These are phyloP conservation scores for Eucalyptus decipiens DNA, from an alignment of 345 rosid species.

Conservation along the genomic window DNA sequence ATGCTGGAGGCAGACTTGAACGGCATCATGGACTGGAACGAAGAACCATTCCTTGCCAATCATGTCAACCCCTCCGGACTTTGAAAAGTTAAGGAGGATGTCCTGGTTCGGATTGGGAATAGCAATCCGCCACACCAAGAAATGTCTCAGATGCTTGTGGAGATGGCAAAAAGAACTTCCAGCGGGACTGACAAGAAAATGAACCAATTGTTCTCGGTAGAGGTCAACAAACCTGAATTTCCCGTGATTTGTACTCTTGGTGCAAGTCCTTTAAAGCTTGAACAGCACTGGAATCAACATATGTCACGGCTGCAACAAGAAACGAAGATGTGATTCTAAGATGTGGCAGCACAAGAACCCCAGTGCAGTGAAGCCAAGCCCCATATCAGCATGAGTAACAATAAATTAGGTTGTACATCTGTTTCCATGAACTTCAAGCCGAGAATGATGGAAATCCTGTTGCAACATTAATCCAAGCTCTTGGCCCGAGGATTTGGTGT, in stretches of 20 bases:
- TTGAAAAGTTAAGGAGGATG: constrained; percentile 67
- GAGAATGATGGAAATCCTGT: neutral
- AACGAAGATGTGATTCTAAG: neutral
- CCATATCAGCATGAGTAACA: neutral
- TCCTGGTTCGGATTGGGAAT: constrained; percentile 84
- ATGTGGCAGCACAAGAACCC: neutral
- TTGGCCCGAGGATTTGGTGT: neutral
- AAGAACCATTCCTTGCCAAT: constrained; percentile 95
- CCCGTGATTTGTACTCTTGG: constrained; percentile 78
- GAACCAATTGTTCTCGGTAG: neutral
- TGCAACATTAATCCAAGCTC: neutral
- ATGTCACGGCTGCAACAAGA: constrained; percentile 66
- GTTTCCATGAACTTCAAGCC: neutral
- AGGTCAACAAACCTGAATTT: constrained; percentile 47
- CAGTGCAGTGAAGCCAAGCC: neutral
- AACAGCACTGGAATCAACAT: constrained; percentile 88
- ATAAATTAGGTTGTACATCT: neutral
- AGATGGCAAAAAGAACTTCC: neutral
- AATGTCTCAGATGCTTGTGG: neutral
- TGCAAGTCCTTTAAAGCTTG: constrained; percentile 89
- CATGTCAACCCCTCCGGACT: constrained; percentile 61
- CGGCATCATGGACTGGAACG: constrained; percentile 93
- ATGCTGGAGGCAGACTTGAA: constrained; percentile 85
- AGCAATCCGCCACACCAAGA: constrained; percentile 40
- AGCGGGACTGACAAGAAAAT: neutral